phyloP scores from a whole-genome alignment of 768 basidiomycete species.

The Boletellus ananiceps region DNA sequence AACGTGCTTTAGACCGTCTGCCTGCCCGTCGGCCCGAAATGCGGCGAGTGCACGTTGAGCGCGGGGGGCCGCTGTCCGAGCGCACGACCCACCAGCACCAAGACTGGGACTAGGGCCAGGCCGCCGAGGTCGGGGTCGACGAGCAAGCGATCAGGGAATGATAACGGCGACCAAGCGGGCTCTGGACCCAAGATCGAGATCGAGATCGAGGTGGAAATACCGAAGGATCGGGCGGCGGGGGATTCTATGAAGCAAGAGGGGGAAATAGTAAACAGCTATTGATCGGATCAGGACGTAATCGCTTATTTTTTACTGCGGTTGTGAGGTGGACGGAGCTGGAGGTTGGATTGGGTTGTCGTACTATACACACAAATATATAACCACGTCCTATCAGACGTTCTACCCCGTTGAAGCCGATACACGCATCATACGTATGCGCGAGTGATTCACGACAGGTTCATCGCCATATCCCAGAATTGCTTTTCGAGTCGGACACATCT shows the following conservation, averaged over 20 bases:
- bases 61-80: constrained; percentile 62
- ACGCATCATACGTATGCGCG: too few relatives aligned
- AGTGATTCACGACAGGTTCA: constrained; percentile 23
- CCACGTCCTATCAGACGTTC: not conserved
- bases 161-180: not conserved
- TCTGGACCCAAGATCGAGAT: constrained; percentile 39
- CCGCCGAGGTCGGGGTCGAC: not conserved
- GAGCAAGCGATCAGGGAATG: not conserved
- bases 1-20: constrained; percentile 51
- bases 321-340: too few relatives aligned
- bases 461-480: constrained; percentile 81
- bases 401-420: too few relatives aligned
- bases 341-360: too few relatives aligned
- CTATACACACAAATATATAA: not conserved
- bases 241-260: too few relatives aligned
- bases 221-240: too few relatives aligned
- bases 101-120: constrained; percentile 19
- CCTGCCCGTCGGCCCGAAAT: constrained; percentile 59
- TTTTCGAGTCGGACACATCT: constrained; percentile 75
- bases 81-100: constrained; percentile 31
- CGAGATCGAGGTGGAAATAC: constrained; percentile 25
- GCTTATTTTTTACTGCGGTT: too few relatives aligned
- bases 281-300: too few relatives aligned
- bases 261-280: too few relatives aligned
- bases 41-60: constrained; percentile 59